Evolutionary conservation across 2,329 filamentous ascomycete genomes (phyloP).

Genomic region (Curvularia hawaiiensis): DNA sequence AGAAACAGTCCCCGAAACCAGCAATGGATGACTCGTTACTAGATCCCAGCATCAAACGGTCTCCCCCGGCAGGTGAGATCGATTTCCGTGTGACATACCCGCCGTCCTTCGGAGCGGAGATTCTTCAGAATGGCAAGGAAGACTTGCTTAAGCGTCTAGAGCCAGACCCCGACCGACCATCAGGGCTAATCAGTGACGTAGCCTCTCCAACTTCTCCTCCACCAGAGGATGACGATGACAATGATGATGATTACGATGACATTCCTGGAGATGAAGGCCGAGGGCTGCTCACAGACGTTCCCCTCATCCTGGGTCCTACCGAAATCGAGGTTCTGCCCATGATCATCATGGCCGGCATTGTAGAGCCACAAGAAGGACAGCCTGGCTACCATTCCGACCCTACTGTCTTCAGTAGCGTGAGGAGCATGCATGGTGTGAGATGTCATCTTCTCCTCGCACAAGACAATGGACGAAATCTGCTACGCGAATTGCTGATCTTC

Average conservation of each 20-base stretch:
- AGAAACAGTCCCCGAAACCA: constrained; percentile 28
- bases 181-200: constrained; percentile 46
- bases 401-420: constrained; percentile 61
- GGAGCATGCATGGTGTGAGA: constrained; percentile 87
- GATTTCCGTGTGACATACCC: constrained; percentile 58
- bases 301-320: constrained; percentile 89
- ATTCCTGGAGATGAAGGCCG: constrained; percentile 73
- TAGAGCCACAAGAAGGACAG: constrained; percentile 75
- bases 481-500: constrained; percentile 91
- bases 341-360: constrained; percentile 95
- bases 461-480: constrained; percentile 86
- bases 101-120: constrained; percentile 54
- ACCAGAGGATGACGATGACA: constrained; percentile 65
- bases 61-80: constrained; percentile 49
- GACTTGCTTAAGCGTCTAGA: constrained; percentile 58
- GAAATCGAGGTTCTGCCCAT: constrained; percentile 96
- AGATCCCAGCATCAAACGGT: constrained; percentile 45
- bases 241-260: constrained; percentile 77
- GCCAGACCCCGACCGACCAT: constrained; percentile 50
- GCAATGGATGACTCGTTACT: constrained; percentile 38
- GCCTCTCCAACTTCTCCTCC: constrained; percentile 48
- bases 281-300: constrained; percentile 88
- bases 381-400: constrained; percentile 56
- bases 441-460: constrained; percentile 89
- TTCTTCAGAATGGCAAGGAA: constrained; percentile 57